Conservation (phyloP, 441 rosid species). For the Adansonia grandidieri region DNA sequence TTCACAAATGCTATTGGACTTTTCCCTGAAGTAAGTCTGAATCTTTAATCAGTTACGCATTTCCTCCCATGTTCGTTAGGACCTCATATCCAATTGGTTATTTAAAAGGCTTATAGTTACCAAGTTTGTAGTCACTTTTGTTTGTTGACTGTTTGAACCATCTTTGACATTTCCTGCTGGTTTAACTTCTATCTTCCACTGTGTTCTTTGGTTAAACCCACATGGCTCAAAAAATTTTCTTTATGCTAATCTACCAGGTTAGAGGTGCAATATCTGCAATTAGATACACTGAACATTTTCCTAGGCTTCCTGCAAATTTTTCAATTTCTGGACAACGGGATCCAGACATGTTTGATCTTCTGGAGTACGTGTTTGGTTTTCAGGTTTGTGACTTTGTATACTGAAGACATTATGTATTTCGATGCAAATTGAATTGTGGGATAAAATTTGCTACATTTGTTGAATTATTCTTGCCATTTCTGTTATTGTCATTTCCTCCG, state of each 20-base stretch:
- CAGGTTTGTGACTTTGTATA: conserved; percentile 61
- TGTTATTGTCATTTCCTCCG: not conserved
- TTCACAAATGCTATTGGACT: conserved; percentile 85
- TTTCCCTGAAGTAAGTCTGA: conserved; percentile 85
- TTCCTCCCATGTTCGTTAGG: conserved; percentile 5
- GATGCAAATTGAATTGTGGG: conserved; percentile 14
- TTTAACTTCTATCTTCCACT: not conserved
- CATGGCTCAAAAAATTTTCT: not conserved
- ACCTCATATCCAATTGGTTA: not conserved
- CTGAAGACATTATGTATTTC: not conserved
- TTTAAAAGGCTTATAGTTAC: conserved; percentile 2
- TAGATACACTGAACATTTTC: conserved; percentile 79
- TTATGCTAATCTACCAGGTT: conserved; percentile 55
- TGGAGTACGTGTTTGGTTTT: conserved; percentile 92
- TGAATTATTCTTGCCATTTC: conserved; percentile 1
- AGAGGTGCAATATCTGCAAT: conserved; percentile 89
- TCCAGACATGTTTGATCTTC: conserved; percentile 93
- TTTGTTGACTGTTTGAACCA: conserved; percentile 8
- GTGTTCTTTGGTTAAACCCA: conserved; percentile 25
- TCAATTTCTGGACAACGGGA: conserved; percentile 80
- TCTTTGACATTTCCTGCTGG: conserved; percentile 15
- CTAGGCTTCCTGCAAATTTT: conserved; percentile 74
- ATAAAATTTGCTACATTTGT: conserved; percentile 15
- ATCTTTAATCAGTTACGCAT: conserved; percentile 23
- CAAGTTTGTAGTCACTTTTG: conserved; percentile 9